phyloP scores from a whole-genome alignment of 176 grass and related monocot species.

The Oropetium thomaeum region DNA sequence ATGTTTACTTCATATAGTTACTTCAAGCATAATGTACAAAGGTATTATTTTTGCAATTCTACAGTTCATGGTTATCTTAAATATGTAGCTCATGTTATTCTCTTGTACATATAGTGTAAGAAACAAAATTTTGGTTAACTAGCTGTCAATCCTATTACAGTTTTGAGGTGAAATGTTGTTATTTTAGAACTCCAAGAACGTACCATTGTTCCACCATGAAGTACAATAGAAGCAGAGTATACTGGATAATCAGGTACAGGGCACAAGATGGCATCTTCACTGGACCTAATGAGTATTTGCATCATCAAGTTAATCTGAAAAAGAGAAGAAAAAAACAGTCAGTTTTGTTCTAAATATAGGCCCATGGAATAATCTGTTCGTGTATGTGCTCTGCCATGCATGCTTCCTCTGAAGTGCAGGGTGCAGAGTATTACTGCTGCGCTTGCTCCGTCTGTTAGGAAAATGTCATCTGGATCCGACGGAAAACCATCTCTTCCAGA shows the following conservation, averaged over 20 bases:
- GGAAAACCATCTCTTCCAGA: slow-evolving; percentile 63
- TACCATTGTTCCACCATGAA: slow-evolving; percentile 85
- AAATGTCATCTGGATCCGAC: slow-evolving; percentile 53
- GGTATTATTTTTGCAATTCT: not conserved
- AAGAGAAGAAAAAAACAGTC: not conserved
- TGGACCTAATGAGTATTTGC: slow-evolving; percentile 71
- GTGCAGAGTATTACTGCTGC: slow-evolving; percentile 48
- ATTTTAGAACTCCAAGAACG: not conserved
- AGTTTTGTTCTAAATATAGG: not conserved
- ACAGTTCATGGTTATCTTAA: not conserved
- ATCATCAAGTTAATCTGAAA: slow-evolving; percentile 66
- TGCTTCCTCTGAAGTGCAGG: not conserved
- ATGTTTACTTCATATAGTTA: not conserved
- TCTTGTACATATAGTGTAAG: not conserved
- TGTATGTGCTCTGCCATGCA: not conserved
- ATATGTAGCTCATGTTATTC: not conserved
- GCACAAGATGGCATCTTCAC: slow-evolving; percentile 70
- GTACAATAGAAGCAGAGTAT: slow-evolving; percentile 67
- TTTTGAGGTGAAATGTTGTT: not conserved
- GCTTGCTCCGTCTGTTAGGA: slow-evolving; percentile 71
- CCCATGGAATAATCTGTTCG: not conserved
- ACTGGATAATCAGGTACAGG: slow-evolving; percentile 75
- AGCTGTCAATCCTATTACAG: not conserved
- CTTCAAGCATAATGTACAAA: not conserved
- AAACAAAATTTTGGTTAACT: not conserved